Evolutionary conservation across 2,329 filamentous ascomycete genomes (phyloP), one percentile per base, ranked within the genome.

Genomic region (Acrocalymma vagum): DNA sequence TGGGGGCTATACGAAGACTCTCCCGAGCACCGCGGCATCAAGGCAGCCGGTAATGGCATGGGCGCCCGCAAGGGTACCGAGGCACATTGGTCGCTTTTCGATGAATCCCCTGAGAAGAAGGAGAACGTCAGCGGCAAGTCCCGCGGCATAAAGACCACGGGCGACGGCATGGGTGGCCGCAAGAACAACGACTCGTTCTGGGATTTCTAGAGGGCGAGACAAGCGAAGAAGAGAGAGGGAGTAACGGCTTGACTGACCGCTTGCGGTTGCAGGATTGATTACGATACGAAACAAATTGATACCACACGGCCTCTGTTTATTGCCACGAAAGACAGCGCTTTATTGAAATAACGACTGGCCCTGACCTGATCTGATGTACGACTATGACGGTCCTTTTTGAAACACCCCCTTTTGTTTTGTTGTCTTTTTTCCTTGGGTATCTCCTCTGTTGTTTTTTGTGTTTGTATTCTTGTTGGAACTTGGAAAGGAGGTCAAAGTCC

Each of bases 11-110:
- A 65, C 32, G 57, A 65, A 13, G 48, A 62, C 22, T 57, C 58
- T 3, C 62, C 64, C 17, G 55, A 61, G 15, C 40, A 42, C 22
- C 36, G 36, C n/a, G 62, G 63, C 37, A 70, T 69, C 50, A 73
- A 71, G 46, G 69, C 62, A 20, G 60, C 57, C 4, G 70, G 70
- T 6, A 68, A 72, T 36, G 71, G 71, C 18, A 73, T 73, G 71
- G 69, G 70, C 5, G 66, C 67, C 1, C 62, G 66, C 38, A 71
- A 69, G 47, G 67, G 59, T 27, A 51, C 60, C 0, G 58, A 58
- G 4, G 38, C 53, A 18, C 70, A 55, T 43, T 80, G 74, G 73
- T 67, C 60, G 1, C 60, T 78, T 11, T 65, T 52, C 20, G 63
- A 65, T 1, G 51, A 65, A 26, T 53, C 50, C 3, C 56, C 63